A percentile compares a stretch with the other conserved stretches of the same genome.
phyloP scores from a whole-genome alignment of 495 filamentous ascomycete genomes.

The Podospora appendiculata region DNA sequence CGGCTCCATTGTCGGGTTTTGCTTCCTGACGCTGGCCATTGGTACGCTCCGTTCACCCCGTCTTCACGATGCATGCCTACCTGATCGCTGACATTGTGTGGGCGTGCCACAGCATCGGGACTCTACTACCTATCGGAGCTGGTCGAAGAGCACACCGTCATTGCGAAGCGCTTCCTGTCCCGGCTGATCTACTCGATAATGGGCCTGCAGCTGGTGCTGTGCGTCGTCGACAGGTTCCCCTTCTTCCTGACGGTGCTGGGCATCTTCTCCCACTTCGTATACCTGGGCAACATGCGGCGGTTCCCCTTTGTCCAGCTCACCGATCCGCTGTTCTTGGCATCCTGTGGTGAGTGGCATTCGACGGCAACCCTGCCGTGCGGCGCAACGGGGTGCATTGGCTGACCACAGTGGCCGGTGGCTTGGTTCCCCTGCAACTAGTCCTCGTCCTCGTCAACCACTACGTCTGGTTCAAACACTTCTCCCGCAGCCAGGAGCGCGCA shows the following conservation, averaged over 20 bases:
- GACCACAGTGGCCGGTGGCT: background rate
- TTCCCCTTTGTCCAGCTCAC: conserved; percentile 85
- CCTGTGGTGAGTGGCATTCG: conserved; percentile 52
- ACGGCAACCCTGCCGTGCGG: too few relatives aligned
- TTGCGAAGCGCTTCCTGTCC: conserved; percentile 76
- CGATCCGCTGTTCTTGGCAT: conserved; percentile 80
- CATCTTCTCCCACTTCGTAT: conserved; percentile 76
- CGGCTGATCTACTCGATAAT: conserved; percentile 83
- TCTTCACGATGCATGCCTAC: background rate
- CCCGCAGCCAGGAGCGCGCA: conserved; percentile 44
- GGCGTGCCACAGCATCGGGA: conserved; percentile 65
- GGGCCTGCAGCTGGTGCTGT: conserved; percentile 62
- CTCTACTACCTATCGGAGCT: conserved; percentile 97
- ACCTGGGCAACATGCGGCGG: conserved; percentile 78
- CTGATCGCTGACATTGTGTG: background rate
- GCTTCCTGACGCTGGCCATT: conserved; percentile 87
- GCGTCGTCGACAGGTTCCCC: conserved; percentile 79
- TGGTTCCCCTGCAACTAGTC: conserved; percentile 27
- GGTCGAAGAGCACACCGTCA: conserved; percentile 93
- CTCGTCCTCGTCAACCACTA: conserved; percentile 91
- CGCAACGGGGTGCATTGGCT: too few relatives aligned
- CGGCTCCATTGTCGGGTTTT: conserved; percentile 80
- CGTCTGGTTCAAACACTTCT: conserved; percentile 95
- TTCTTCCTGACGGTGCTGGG: conserved; percentile 63
- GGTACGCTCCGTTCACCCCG: conserved; percentile 44